These are phyloP conservation scores for Aspergillus flavus DNA, from an alignment of 2,329 filamentous ascomycete species.

Conservation along the genomic window DNA sequence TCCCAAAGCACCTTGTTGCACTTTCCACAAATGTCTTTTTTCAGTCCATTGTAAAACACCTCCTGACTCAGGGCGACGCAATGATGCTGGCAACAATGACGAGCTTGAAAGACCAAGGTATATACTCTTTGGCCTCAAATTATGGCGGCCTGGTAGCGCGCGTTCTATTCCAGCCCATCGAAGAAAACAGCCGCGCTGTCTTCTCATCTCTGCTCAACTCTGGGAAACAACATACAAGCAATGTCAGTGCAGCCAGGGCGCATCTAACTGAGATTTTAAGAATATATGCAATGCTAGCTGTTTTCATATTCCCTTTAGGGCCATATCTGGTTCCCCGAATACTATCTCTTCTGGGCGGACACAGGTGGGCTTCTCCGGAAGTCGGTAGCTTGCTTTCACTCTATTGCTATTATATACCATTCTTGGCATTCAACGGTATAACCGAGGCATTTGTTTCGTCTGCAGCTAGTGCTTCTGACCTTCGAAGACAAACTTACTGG, in stretches of 20 bases:
- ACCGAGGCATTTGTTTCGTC: slow-evolving; percentile 91
- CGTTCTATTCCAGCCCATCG: slow-evolving; percentile 89
- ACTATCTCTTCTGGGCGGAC: slow-evolving; percentile 74
- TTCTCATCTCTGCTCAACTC: slow-evolving; percentile 77
- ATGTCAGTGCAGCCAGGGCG: slow-evolving; percentile 31
- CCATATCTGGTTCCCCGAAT: slow-evolving; percentile 74
- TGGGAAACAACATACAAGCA: slow-evolving; percentile 19
- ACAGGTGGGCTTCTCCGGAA: slow-evolving; percentile 72
- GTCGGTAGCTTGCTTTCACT: slow-evolving; percentile 73
- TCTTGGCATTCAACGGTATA: slow-evolving; percentile 88
- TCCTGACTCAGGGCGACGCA: slow-evolving; percentile 92
- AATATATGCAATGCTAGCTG: slow-evolving; percentile 73
- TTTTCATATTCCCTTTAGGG: slow-evolving; percentile 69
- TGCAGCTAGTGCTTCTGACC: slow-evolving; percentile 73
- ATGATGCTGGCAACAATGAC: slow-evolving; percentile 81
- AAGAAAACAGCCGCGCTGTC: slow-evolving; percentile 88
- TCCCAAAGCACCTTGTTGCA: slow-evolving; percentile 70
- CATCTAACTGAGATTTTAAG: slow-evolving; percentile 59
- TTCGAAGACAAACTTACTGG: slow-evolving; percentile 76
- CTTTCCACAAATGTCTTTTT: slow-evolving; percentile 81
- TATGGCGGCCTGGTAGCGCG: slow-evolving; percentile 88
- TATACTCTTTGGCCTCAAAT: slow-evolving; percentile 91
- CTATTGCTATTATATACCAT: slow-evolving; percentile 92
- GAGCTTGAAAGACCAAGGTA: slow-evolving; percentile 77
- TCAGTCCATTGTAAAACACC: slow-evolving; percentile 87